These are phyloP conservation scores for Tritrichomonas musculus DNA, from an alignment of 208 protist genomes.

Conservation along the genomic window DNA sequence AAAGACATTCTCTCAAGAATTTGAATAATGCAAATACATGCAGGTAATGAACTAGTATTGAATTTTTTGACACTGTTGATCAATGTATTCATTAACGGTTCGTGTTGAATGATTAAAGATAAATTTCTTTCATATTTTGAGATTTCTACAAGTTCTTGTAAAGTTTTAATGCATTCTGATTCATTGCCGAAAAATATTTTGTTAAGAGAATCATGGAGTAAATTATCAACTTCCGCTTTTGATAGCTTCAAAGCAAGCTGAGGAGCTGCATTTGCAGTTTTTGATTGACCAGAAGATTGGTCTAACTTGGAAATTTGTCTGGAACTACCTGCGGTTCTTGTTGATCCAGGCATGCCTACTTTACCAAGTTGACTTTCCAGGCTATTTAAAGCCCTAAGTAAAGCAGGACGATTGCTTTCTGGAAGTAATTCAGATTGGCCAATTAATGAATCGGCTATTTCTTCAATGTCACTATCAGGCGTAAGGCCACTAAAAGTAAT, in stretches of 20 bases:
- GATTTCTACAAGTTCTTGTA: neutral
- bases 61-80: neutral
- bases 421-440: neutral
- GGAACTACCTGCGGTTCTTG: too few relatives aligned
- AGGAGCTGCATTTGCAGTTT: neutral
- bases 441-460: slow-evolving; percentile 27
- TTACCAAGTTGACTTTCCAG: neutral
- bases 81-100: neutral
- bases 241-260: neutral
- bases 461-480: neutral
- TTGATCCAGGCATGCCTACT: neutral
- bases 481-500: neutral
- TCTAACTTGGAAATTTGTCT: too few relatives aligned
- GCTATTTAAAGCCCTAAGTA: neutral
- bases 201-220: neutral
- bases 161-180: neutral
- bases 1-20: neutral
- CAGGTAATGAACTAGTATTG: neutral
- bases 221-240: neutral
- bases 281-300: neutral
- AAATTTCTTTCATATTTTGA: neutral
- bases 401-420: neutral
- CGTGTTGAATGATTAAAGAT: neutral
- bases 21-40: neutral
- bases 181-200: neutral